Base-by-base conservation (phyloP, 1,284 basidiomycete species). In the Leucoagaricus sp. region DNA sequence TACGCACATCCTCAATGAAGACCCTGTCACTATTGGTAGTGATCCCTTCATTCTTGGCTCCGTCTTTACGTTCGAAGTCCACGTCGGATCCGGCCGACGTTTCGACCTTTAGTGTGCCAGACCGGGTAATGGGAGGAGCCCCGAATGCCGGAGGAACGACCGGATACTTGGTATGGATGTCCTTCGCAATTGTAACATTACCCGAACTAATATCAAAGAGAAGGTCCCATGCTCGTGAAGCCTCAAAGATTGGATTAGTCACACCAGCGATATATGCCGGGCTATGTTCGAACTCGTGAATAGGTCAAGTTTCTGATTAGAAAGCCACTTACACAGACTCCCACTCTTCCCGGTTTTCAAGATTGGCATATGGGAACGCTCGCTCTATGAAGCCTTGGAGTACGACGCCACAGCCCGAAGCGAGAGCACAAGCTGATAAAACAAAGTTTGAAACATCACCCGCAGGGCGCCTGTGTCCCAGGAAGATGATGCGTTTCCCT, bases 201-300 rank as follows among this genome's bases (percentile, higher is more conserved):
- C 93, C 93, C 0, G 86, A 87, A 53, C 93, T 89, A 58, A 97
- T 86, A 67, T 98, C 94, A 70, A 94, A 91, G 36, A 98, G 77
- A 1, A 99, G 78, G 70, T 99, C 96, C 96, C 96, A 99, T 15
- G 84, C 81, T 1, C 86, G 85, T 0, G 90, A 84, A 7, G 90
- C 82, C 65, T 96, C 93, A 69, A 98, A 98, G 29, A 96, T 93
- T 1, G 96, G 96, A 67, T 99, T 98, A 3, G 93, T 96, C 1
- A 98, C 95, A 2, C 96, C 96, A 4, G 95, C 96, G 55, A 99
- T 94, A 69, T 90, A 99, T 10, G 92, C 94, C 4, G 91, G 86
- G 48, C 91, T 93, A 59, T 33, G 44, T 9, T 33, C 52, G 46
- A 13, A 41, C 34, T 40, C 41, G 40, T 47, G 26, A 28, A 17